Conservation (phyloP, 2,329 filamentous ascomycete species). For the Calonectria henricotiae region DNA sequence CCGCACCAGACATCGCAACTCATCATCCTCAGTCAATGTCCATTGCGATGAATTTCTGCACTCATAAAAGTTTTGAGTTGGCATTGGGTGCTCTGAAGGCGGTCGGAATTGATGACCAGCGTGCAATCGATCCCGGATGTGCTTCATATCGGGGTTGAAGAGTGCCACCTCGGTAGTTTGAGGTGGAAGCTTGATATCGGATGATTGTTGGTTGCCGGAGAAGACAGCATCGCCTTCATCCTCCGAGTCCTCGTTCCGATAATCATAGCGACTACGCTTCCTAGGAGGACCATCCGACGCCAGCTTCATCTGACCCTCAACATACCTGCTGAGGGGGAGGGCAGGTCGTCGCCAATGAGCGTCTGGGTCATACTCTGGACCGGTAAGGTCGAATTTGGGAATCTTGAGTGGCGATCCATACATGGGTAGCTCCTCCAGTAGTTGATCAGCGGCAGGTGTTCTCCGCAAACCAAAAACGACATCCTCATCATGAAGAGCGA, state of each 20-base stretch:
- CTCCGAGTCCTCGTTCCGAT: constrained; percentile 81
- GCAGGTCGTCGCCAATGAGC: constrained; percentile 83
- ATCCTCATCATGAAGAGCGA: constrained; percentile 86
- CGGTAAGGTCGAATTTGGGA: constrained; percentile 72
- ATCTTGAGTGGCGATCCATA: constrained; percentile 78
- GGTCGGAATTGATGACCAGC: constrained; percentile 94
- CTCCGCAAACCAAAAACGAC: constrained; percentile 84
- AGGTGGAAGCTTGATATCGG: constrained; percentile 72
- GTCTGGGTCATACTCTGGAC: constrained; percentile 77
- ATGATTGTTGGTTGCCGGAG: constrained; percentile 67
- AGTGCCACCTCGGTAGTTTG: constrained; percentile 85
- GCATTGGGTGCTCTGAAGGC: constrained; percentile 93
- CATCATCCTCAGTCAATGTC: constrained; percentile 92
- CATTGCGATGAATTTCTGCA: constrained; percentile 90
- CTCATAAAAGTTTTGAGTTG: constrained; percentile 91
- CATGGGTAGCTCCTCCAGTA: constrained; percentile 86
- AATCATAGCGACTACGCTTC: constrained; percentile 88
- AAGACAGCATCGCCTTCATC: constrained; percentile 73
- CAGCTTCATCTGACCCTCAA: constrained; percentile 84
- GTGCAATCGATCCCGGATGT: constrained; percentile 90
- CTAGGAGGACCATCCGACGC: constrained; percentile 75
- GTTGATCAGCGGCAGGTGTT: constrained; percentile 82
- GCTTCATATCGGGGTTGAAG: constrained; percentile 91
- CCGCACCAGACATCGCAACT: constrained; percentile 86
- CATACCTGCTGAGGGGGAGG: constrained; percentile 88